Base-by-base conservation (phyloP, 164 flowering plant genomes). In the Chloranthus sessilifolius region DNA sequence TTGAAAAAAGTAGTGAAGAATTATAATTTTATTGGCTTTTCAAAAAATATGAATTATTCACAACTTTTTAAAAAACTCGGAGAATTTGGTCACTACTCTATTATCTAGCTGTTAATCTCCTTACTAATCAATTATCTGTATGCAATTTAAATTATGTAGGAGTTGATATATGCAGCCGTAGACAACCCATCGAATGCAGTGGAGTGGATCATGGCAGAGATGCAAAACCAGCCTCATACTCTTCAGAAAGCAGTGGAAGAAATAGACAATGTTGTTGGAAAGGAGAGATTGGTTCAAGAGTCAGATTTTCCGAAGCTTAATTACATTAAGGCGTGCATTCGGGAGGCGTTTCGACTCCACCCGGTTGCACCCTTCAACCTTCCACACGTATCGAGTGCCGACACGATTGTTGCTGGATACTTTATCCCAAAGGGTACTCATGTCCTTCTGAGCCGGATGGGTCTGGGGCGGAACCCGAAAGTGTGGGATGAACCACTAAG, bases 101-200 rank as follows among this genome's bases (percentile, higher is more conserved):
- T n/a, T n/a, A n/a, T n/a, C n/a, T n/a, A n/a, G n/a, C n/a, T n/a
- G n/a, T n/a, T n/a, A n/a, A n/a, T n/a, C n/a, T n/a, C n/a, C n/a
- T n/a, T n/a, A n/a, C n/a, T n/a, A n/a, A n/a, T n/a, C n/a, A n/a
- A n/a, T n/a, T n/a, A n/a, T n/a, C n/a, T n/a, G n/a, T n/a, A n/a
- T n/a, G n/a, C n/a, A n/a, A n/a, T n/a, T n/a, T n/a, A n/a, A n/a
- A n/a, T n/a, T n/a, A n/a, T n/a, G n/a, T n/a, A 69, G 74, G 74
- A 69, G 12, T 48, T 69, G 42, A 53, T 65, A 4, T 47, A 56
- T 31, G 74, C 69, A 0, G 15, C 66, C 6, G 66, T 69, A 5
- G 73, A 63, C 45, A 68, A 68, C 33, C 65, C 69, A 20, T 59
- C 68, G 20, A 63, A 63, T 29, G 64, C 63, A 0, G 47, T 54